Conservation (phyloP, 2,329 filamentous ascomycete genomes). For the Beauveria australis region DNA sequence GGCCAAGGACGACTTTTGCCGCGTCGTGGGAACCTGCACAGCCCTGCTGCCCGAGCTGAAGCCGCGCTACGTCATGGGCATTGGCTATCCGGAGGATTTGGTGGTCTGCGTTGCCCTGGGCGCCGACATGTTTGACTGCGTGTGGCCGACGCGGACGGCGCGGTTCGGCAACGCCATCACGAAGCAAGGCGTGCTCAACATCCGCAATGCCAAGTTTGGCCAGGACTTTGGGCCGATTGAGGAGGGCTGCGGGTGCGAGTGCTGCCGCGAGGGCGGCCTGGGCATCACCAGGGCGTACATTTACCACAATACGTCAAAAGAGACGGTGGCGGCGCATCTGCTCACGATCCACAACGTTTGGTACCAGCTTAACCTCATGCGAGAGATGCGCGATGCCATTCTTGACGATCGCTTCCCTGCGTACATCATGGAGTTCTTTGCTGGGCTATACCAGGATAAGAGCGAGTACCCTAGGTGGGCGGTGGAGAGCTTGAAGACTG, state of each 20-base stretch:
- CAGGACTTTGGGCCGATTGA: conserved; percentile 79
- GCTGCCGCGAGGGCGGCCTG: conserved; percentile 65
- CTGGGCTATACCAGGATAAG: conserved; percentile 52
- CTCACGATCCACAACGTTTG: conserved; percentile 94
- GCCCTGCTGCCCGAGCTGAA: conserved; percentile 77
- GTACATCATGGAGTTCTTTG: conserved; percentile 74
- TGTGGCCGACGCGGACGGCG: conserved; percentile 95
- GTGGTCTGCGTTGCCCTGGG: conserved; percentile 89
- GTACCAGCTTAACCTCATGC: conserved; percentile 83
- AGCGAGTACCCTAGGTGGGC: conserved; percentile 77
- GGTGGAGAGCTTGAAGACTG: conserved; percentile 64
- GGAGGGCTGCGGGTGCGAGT: conserved; percentile 69
- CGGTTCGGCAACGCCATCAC: conserved; percentile 95
- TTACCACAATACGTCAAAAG: conserved; percentile 85
- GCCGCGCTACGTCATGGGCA: conserved; percentile 98
- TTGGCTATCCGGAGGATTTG: conserved; percentile 93
- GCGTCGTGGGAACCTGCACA: conserved; percentile 82
- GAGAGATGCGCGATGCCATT: conserved; percentile 64
- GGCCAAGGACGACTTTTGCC: conserved; percentile 86
- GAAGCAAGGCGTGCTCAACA: conserved; percentile 68
- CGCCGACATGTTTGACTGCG: conserved; percentile 99
- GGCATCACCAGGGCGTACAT: conserved; percentile 84
- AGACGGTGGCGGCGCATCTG: conserved; percentile 79
- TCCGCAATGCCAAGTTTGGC: conserved; percentile 68
- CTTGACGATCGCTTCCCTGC: conserved; percentile 71